phyloP scores from a whole-genome alignment of 441 rosid genomes.

The Codiaeum variegatum region DNA sequence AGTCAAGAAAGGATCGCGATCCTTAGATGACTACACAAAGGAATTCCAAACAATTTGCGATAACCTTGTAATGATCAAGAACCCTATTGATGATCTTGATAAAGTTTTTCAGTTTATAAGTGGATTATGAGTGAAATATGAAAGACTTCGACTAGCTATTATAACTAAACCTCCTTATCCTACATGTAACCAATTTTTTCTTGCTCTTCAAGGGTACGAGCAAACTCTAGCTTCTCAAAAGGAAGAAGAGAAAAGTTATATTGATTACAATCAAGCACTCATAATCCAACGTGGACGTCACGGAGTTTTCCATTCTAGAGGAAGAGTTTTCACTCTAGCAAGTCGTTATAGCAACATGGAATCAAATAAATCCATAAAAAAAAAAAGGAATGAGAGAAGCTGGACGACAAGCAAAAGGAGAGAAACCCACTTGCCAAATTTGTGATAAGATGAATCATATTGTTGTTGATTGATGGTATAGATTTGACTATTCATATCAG shows the following conservation, averaged over 20 bases:
- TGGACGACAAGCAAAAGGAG: background rate
- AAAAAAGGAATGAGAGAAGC: background rate
- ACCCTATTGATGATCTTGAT: background rate
- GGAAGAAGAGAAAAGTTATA: background rate
- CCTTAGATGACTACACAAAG: background rate
- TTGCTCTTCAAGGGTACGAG: background rate
- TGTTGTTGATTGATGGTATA: conserved; percentile 11
- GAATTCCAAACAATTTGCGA: background rate
- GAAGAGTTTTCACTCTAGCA: background rate
- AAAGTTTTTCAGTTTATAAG: background rate
- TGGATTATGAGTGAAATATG: background rate
- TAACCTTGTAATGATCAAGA: background rate
- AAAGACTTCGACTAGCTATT: background rate
- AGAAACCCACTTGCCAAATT: background rate
- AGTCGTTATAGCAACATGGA: background rate
- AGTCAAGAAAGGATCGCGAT: background rate
- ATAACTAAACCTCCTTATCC: background rate
- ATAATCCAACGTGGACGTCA: background rate
- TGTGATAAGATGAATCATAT: background rate
- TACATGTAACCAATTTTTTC: background rate
- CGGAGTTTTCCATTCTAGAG: background rate
- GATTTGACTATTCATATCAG: conserved; percentile 16
- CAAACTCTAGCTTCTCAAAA: background rate
- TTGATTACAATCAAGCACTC: background rate
- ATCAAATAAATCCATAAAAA: background rate